Base-by-base conservation (phyloP, 768 basidiomycete genomes). In the Kwoniella botswanensis region DNA sequence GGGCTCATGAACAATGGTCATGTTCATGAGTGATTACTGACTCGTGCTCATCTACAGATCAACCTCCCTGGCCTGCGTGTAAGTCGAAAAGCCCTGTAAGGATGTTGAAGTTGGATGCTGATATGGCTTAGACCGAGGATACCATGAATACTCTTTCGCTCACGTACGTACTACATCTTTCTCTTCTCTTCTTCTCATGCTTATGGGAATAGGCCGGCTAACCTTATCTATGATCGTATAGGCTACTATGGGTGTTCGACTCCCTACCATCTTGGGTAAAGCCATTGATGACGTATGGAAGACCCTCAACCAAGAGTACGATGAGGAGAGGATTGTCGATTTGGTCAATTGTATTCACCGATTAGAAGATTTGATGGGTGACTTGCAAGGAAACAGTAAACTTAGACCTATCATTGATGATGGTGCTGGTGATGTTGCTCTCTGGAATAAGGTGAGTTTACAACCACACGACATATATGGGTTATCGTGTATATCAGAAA, bases 191-290 rank as follows among this genome's bases (percentile, higher is more conserved):
- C 35, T 35, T 35, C 6, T 35, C 35, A 35, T 35, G 35, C 35
- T 35, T 29, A 7, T 35, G 35, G 35, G 22, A 24, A 58, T 21
- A 12, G 12, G 17, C 56, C 29, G 22, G 63, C 50, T 54, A n/a
- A 63, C 57, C 46, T 44, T 22, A 24, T 41, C 17, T 35, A 7
- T 35, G 1, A 35, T 65, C 17, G 18, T 22, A 60, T 89, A 95
- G 84, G 95, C 93, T 42, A 96, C 94, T 3, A 97, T 97, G 94
- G 92, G 93, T 71, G 90, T 91, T n/a, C 90, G 95, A 58, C 88
- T 97, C 26, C 95, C 95, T 2, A 96, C 95, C 52, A 98, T 98
- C 73, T 87, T 97, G 59, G 93, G 93, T 74, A 98, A 97, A 85
- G 95, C 92, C 13, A 94, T 97, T 77, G 94, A 95, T 78, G 95